Evolutionary conservation across 768 basidiomycete genomes (phyloP), one percentile per base, ranked within the genome.

Genomic region (Lentinula boryana): DNA sequence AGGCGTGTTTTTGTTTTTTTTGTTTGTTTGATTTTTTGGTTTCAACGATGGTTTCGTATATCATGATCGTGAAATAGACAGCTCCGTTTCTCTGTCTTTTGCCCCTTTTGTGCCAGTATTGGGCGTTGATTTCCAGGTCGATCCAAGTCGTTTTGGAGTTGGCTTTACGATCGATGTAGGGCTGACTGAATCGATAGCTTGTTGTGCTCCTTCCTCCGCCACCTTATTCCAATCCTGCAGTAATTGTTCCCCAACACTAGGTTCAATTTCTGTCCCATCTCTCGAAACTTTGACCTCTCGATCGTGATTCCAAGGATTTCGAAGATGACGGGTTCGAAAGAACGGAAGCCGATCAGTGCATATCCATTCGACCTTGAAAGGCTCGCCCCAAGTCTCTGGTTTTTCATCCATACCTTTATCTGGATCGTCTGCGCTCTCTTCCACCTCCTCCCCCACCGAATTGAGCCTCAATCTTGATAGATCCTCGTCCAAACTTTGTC

Each of bases 301-400:
- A 61, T 89, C 91, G 64, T 92, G 84, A 66, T 98, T 98, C 94
- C 95, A 98, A 2, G 89, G 88, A 69, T 98, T 98, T 44, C 91
- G 85, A 56, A 97, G 72, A 68, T 93, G 89, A 31, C 87, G 81
- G 36, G 89, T 89, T 49, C 83, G 83, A 63, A 78, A 73, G 72
- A 98, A 98, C 0, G 92, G 85, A 2, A 98, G 70, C 2, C 80
- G 78, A 12, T 82, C 75, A 0, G 85, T 89, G 64, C 80, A 83
- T 49, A 95, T 64, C 95, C 95, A 97, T 65, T 94, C 81, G 27
- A 97, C 75, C 62, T 80, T 80, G 80, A 98, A 97, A 4, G 88
- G 78, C 56, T 86, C 82, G 13, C 91, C 92, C 92, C 91, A 91
- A 2, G 68, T 66, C 16, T 72, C 77, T 60, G 71, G 71, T 23